Evolutionary conservation across 225 moss, liverwort and hornwort species (phyloP), one percentile per base, ranked within the genome.

Genomic region (Pseudisothecium myosuroides): DNA sequence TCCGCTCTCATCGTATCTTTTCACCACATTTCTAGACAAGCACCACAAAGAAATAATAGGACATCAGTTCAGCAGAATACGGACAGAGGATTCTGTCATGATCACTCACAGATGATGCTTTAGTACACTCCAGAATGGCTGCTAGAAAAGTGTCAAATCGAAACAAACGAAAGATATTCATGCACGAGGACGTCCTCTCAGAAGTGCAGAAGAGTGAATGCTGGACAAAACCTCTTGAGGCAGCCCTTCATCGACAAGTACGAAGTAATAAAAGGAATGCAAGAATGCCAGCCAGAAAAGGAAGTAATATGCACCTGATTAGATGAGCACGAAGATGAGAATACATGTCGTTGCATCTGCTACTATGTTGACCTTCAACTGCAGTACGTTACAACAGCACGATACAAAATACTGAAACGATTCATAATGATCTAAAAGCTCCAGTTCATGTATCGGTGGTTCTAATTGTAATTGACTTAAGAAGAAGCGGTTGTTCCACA

Each of bases 1-100:
- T 47, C 98, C 98, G 81, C 95, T 97, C 87, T 96, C 96, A 82
- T 97, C 76, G 89, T 97, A 98, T 59, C 93, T 90, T 52, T 96
- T 90, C 87, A 96, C 98, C 89, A 96, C 93, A 89, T 96, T 98
- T 86, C 95, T 97, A 89, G 90, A 41, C 80, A 80, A 39, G 59
- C 39, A 59, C 94, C 96, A 97, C 97, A 47, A 96, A 89, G 34
- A 96, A 93, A 87, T 17, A 56, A 26, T n/a, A n/a, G 39, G 59
- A 58, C 58, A 80, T 59, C 80, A n/a, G 41, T 41, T 58, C 80
- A 59, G 39, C 59, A 59, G 39, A 79, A 56, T n/a, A 55, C 24
- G 7, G n/a, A 79, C 79, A 78, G 6, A 56, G n/a, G 56, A n/a
- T 78, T 78, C 78, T n/a, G 78, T 56, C 56, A 78, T 56, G 56